Percentiles rank a stretch among this genome's conserved stretches.
Conservation (phyloP, 2,329 filamentous ascomycete genomes). For the Drechslerella dactyloides region DNA sequence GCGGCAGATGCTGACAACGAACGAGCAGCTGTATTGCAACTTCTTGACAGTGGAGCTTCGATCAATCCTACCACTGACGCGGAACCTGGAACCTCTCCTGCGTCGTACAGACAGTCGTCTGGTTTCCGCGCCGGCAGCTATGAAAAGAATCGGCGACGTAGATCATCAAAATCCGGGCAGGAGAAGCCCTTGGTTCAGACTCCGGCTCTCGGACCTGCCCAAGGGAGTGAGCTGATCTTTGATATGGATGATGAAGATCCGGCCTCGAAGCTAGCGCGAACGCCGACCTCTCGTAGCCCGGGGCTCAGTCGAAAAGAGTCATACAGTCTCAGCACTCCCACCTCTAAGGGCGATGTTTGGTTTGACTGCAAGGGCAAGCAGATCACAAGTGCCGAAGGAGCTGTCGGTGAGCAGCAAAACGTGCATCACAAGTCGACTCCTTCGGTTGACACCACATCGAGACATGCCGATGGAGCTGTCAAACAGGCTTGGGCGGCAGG, state of each 20-base stretch:
- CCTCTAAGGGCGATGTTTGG: slow-evolving; percentile 57
- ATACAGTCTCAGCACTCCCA: slow-evolving; percentile 7
- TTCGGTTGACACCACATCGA: background rate
- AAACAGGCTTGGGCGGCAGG: slow-evolving; percentile 51
- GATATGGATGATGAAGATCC: slow-evolving; percentile 84
- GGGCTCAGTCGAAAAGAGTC: slow-evolving; percentile 25
- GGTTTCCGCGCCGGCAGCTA: slow-evolving; percentile 59
- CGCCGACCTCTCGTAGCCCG: slow-evolving; percentile 33
- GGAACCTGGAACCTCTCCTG: slow-evolving; percentile 29
- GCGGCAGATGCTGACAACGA: slow-evolving; percentile 56
- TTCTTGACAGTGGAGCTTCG: slow-evolving; percentile 26
- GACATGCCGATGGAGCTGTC: background rate
- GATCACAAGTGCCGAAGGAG: slow-evolving; percentile 39
- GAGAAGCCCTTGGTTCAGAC: slow-evolving; percentile 71
- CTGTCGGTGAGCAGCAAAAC: background rate
- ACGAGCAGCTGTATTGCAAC: slow-evolving; percentile 56
- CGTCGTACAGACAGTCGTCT: slow-evolving; percentile 56
- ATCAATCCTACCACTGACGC: slow-evolving; percentile 14
- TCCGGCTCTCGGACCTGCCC: slow-evolving; percentile 71
- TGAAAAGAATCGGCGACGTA: slow-evolving; percentile 54
- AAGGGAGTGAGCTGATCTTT: slow-evolving; percentile 79
- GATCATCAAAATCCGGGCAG: slow-evolving; percentile 61
- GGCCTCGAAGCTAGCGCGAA: slow-evolving; percentile 23
- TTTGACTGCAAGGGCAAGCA: slow-evolving; percentile 59
- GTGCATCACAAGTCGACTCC: background rate